Base-by-base conservation (phyloP, 495 filamentous ascomycete genomes). In the Pseudevernia furfuracea region DNA sequence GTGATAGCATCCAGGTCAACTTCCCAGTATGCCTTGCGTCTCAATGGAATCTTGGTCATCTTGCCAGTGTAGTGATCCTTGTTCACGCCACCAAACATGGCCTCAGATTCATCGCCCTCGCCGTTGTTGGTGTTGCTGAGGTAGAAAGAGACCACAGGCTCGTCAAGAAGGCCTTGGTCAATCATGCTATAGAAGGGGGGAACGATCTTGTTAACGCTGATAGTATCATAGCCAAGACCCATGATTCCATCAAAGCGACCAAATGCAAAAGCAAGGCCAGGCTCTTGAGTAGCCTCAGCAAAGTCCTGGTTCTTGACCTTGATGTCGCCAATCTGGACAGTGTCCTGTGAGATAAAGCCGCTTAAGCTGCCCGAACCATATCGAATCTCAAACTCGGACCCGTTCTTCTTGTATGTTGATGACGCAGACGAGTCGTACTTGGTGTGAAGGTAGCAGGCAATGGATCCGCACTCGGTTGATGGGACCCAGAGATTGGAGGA, bases 401-500 rank as follows among this genome's bases (percentile, higher is more conserved):
- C 95, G 68, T 99, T 99, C 80, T 86, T 81, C 83, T 94, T 87
- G 84, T 90, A 96, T n/a, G 91, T 89, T 37, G 86, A 91, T 48
- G 95, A 99, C 1, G 86, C 76, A 36, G 88, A 90, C 59, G 90
- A 91, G 76, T 97, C 94, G 77, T 96, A 99, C 82, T 93, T 99
- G 74, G 74, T 84, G 81, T 99, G 95, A 63, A 99, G 87, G 76
- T 92, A 99, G 83, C 95, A 99, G 66, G 95, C 95, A 70, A 99
- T 99, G 60, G 93, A 97, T 71, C 85, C 88, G 76, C 95, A 99
- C 68, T 90, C 81, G 19, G 81, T 79, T 4, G 92, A 96, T 6
- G 95, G 95, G 60, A 99, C 95, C 95, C 95, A 99, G 61, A 99
- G 83, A 80, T 99, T 99, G 68, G 95, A 99, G 81, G 92, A 97